Evolutionary conservation across 1,284 basidiomycete species (phyloP).

Genomic region (Tilletia setariae): DNA sequence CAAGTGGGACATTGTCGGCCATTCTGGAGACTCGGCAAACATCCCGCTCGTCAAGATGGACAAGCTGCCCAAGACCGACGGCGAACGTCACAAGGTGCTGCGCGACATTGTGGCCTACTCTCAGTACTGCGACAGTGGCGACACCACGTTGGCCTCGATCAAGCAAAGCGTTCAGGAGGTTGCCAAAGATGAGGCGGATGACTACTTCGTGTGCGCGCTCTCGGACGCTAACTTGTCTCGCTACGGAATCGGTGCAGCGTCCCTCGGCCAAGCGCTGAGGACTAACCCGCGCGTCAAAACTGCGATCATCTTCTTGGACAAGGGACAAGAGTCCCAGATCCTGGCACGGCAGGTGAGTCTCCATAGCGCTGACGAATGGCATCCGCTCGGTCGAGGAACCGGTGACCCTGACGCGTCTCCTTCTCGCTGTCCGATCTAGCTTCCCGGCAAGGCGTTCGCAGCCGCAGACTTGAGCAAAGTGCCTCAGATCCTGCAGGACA

Average conservation of each 20-base stretch:
- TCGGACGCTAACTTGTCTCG: slow-evolving; percentile 55
- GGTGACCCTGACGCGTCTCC: no score
- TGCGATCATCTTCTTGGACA: slow-evolving; percentile 50
- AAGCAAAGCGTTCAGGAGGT: slow-evolving; percentile 37
- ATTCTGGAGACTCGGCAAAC: slow-evolving; percentile 50
- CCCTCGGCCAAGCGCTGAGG: slow-evolving; percentile 35
- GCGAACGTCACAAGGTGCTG: slow-evolving; percentile 45
- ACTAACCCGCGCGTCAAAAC: slow-evolving; percentile 46
- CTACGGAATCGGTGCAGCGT: slow-evolving; percentile 50
- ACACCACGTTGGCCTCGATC: slow-evolving; percentile 34
- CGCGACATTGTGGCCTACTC: slow-evolving; percentile 40
- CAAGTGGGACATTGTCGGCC: slow-evolving; percentile 52
- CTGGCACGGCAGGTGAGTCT: slow-evolving; percentile 26
- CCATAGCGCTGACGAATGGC: neutral
- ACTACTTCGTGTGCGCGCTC: slow-evolving; percentile 55
- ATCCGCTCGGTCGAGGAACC: no score
- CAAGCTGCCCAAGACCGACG: slow-evolving; percentile 42
- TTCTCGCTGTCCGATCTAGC: neutral
- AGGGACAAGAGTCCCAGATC: slow-evolving; percentile 36
- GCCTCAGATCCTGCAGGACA: slow-evolving; percentile 10
- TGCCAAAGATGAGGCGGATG: slow-evolving; percentile 44
- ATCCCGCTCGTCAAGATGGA: slow-evolving; percentile 48
- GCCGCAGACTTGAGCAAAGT: slow-evolving; percentile 29
- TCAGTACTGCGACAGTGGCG: slow-evolving; percentile 42
- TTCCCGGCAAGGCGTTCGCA: slow-evolving; percentile 46